phyloP scores from a whole-genome alignment of 495 filamentous ascomycete species.

The Pseudoneurospora amorphoporcata region DNA sequence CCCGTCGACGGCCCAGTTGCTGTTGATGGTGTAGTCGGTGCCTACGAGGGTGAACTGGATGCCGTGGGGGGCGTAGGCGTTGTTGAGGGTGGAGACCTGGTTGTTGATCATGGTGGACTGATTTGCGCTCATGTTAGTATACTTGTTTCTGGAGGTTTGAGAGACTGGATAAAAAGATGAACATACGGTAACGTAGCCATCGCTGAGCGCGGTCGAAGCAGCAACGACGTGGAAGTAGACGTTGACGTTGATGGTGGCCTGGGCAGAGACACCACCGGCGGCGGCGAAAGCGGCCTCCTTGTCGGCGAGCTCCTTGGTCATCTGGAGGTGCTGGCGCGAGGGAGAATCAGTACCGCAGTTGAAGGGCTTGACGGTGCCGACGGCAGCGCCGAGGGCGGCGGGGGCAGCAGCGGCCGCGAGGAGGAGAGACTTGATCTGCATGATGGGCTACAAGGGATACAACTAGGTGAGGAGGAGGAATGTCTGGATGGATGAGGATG shows the following conservation, averaged over 20 bases:
- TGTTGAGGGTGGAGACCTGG: conserved; percentile 41
- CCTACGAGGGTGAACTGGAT: conserved; percentile 43
- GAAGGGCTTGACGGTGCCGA: conserved; percentile 3
- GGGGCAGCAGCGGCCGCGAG: conserved; percentile 22
- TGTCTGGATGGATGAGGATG: not conserved
- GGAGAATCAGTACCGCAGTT: conserved; percentile 35
- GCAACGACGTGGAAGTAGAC: conserved; percentile 57
- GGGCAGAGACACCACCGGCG: conserved; percentile 14
- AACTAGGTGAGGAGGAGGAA: not conserved
- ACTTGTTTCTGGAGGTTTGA: no score
- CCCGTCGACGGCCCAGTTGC: conserved; percentile 41
- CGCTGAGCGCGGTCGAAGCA: conserved; percentile 28
- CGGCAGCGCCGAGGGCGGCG: conserved; percentile 19
- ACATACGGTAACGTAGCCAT: conserved; percentile 41
- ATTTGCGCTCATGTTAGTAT: no score
- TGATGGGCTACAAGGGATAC: conserved; percentile 8
- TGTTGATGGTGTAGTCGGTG: conserved; percentile 48
- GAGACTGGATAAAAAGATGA: conserved; percentile 7
- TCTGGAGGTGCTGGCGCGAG: conserved; percentile 22
- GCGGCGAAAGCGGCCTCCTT: conserved; percentile 12
- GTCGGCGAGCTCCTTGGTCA: conserved; percentile 20
- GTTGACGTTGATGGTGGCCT: conserved; percentile 32
- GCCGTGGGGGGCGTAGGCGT: conserved; percentile 37
- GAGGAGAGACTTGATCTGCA: conserved; percentile 28
- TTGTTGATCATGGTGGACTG: conserved; percentile 20